Evolutionary conservation across 495 filamentous ascomycete species (phyloP), one percentile per base, ranked within the genome.

Genomic region (Hypoxylon fuscum): DNA sequence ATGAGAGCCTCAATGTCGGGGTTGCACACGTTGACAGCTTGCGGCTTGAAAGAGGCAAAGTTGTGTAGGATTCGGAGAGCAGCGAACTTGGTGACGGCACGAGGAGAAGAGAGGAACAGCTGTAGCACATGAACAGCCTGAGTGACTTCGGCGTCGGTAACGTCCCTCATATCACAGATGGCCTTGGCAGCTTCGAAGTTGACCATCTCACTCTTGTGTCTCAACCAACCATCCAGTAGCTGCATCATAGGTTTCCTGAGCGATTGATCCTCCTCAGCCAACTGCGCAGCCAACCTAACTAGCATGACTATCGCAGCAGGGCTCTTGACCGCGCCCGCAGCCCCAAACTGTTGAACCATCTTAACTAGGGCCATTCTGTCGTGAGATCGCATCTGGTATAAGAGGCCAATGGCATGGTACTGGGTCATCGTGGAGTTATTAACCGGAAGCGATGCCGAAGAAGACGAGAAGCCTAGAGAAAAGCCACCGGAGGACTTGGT

Each of bases 131-230:
- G 93, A 48, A 98, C 92, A 38, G 96, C 93, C 73, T 97, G 93
- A 2, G 89, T 85, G 23, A 93, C 90, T 73, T 99, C 95, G 38
- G 86, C 87, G 69, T 99, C 96, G 34, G 90, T 91, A 34, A 97
- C 90, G 76, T 98, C 92, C 45, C 87, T 86, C 83, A 98, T 88
- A 67, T 94, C 90, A 75, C 92, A 96, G 72, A 99, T 96, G 17
- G 94, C 92, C 81, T 98, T 98, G 18, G 95, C 96, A 48, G 95
- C 95, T 78, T 99, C 95, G 68, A 99, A 98, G 77, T 97, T 99
- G 74, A 98, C 96, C 96, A 99, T 98, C 71, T 99, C 95, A 71
- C 93, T 93, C 86, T 99, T 99, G 75, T 99, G 93, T 73, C 95
- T 86, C 69, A 97, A 84, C 93, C 93, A 97, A 68, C 93, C 92